phyloP scores from a whole-genome alignment of 768 basidiomycete genomes.

The Boletus barrowsii region DNA sequence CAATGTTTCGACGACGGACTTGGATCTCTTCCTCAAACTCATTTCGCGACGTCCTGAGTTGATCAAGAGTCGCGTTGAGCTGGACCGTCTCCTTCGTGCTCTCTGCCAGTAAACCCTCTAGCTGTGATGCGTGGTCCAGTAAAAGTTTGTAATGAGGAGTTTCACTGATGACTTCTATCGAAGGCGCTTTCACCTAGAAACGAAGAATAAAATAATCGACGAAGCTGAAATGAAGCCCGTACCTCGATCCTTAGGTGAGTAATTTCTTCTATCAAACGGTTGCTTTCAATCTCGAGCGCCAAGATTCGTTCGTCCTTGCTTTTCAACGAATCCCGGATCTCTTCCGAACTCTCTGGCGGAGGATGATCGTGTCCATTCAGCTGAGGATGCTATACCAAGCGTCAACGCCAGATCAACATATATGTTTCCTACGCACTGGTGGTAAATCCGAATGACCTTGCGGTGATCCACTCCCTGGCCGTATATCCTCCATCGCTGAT shows the following conservation, averaged over 20 bases:
- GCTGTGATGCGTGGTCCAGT: conserved; percentile 47
- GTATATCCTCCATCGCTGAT: conserved; percentile 25
- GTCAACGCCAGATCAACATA: conserved; percentile 35
- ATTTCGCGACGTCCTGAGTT: conserved; percentile 37
- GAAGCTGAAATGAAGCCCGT: conserved; percentile 6
- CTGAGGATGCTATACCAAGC: conserved; percentile 38
- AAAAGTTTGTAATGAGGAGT: conserved; percentile 55
- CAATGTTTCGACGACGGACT: conserved; percentile 35
- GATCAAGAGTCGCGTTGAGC: conserved; percentile 44
- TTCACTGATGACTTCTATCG: conserved; percentile 46
- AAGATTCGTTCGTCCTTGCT: conserved; percentile 42
- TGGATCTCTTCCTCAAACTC: conserved; percentile 45
- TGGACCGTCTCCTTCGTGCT: conserved; percentile 37
- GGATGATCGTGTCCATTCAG: conserved; percentile 39
- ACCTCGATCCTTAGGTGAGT: conserved; percentile 47
- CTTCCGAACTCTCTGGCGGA: conserved; percentile 42
- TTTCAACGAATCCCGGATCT: conserved; percentile 27
- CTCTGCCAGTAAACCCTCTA: conserved; percentile 43
- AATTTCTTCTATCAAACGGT: conserved; percentile 44
- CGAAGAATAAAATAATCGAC: not conserved
- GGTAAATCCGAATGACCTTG: conserved; percentile 58
- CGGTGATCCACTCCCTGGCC: conserved; percentile 41
- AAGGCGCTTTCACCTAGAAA: conserved; percentile 38
- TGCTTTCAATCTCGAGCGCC: conserved; percentile 46
- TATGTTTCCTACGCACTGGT: conserved; percentile 59